Percentiles rank a stretch among this genome's conserved stretches.
phyloP scores from a whole-genome alignment of 2,329 filamentous ascomycete species.

The Pyrenochaeta sp. region DNA sequence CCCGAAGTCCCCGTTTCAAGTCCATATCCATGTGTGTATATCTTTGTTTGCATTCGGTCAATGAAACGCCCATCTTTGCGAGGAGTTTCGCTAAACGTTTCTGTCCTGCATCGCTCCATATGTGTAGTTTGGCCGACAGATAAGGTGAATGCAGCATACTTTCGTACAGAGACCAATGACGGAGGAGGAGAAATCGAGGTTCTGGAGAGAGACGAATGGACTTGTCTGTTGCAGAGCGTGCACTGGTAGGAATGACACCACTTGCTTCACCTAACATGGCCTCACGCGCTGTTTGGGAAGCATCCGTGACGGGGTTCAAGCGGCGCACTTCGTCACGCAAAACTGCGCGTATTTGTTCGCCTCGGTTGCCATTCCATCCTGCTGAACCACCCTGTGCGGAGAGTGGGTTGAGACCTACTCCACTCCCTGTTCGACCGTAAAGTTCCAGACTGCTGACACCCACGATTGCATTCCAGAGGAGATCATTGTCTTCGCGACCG shows the following conservation, averaged over 20 bases:
- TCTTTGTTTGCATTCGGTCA: constrained; percentile 91
- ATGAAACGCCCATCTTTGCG: constrained; percentile 96
- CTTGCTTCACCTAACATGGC: constrained; percentile 69
- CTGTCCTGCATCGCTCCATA: constrained; percentile 89
- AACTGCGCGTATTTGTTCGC: constrained; percentile 82
- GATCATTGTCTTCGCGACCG: constrained; percentile 93
- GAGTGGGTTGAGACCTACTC: constrained; percentile 70
- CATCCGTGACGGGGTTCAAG: constrained; percentile 77
- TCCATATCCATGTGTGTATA: constrained; percentile 99
- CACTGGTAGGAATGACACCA: constrained; percentile 88
- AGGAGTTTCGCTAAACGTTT: constrained; percentile 92
- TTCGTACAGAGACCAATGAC: constrained; percentile 97
- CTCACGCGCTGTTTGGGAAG: constrained; percentile 65
- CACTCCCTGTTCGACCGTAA: constrained; percentile 84
- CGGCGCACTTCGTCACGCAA: constrained; percentile 93
- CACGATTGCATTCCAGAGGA: constrained; percentile 93
- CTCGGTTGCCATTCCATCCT: constrained; percentile 83
- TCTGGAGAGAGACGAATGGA: constrained; percentile 93
- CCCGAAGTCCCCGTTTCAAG: constrained; percentile 84
- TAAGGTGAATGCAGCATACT: constrained; percentile 98
- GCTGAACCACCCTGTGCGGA: constrained; percentile 61
- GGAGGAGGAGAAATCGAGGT: constrained; percentile 87
- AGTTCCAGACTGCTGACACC: constrained; percentile 94
- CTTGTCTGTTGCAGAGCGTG: constrained; percentile 86
- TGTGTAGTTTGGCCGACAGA: constrained; percentile 86